Conservation (phyloP, 1,139 yeast genomes). For the Pichia sp. region DNA sequence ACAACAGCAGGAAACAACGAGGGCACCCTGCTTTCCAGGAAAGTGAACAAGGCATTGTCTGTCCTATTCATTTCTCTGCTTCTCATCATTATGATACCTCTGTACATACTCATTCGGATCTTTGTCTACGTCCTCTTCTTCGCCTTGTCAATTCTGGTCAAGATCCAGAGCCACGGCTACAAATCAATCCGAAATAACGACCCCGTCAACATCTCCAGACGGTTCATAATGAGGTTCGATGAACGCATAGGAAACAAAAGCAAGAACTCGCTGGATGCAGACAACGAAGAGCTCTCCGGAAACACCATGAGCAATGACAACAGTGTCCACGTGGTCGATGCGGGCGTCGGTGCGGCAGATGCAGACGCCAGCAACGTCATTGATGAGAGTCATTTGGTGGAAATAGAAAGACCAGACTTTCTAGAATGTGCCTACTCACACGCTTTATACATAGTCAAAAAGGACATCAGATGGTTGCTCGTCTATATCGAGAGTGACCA, state of each 20-base stretch:
- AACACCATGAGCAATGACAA: not conserved
- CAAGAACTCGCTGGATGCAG: conserved; percentile 6
- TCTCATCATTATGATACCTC: conserved; percentile 19
- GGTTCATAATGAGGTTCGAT: conserved; percentile 31
- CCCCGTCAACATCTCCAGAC: conserved; percentile 31
- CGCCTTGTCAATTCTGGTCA: conserved; percentile 23
- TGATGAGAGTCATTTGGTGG: conserved; percentile 15
- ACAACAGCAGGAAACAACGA: not conserved
- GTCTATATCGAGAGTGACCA: conserved; percentile 72
- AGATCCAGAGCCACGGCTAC: conserved; percentile 22
- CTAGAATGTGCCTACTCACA: conserved; percentile 73
- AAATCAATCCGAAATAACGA: conserved; percentile 22
- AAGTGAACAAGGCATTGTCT: not conserved
- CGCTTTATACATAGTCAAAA: conserved; percentile 65
- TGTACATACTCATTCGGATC: conserved; percentile 23
- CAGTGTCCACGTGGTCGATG: not conserved
- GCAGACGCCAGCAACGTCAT: not conserved
- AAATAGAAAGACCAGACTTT: conserved; percentile 37
- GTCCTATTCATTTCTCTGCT: not conserved
- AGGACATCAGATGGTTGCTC: conserved; percentile 63
- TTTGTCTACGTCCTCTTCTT: conserved; percentile 21
- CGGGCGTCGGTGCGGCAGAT: not conserved
- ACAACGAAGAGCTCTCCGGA: not conserved
- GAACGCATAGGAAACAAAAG: conserved; percentile 28
- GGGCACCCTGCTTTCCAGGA: not conserved